Evolutionary conservation across 306 rosid genomes (phyloP).

Genomic region (Lathyrus aphaca): DNA sequence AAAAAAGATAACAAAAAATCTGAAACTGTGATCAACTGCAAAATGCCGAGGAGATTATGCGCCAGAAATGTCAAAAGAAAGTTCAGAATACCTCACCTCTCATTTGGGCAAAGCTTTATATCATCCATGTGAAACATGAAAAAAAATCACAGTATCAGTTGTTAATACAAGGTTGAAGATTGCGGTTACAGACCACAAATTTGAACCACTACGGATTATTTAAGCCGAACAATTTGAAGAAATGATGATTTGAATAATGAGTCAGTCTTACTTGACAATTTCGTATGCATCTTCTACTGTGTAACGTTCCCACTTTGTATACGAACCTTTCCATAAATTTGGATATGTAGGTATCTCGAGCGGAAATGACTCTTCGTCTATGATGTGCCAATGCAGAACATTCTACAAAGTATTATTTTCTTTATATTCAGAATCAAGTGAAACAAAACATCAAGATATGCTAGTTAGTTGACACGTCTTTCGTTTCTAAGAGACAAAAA

Average conservation of each 20-base stretch:
- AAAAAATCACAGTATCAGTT: constrained; percentile 46
- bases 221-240: constrained; percentile 8
- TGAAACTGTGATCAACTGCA: constrained; percentile 23
- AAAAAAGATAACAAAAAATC: constrained; percentile 24
- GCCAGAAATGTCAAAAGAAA: constrained; percentile 41
- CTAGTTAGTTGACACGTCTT: constrained; percentile 20
- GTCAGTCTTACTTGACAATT: constrained; percentile 78
- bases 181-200: neutral
- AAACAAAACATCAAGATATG: constrained; percentile 25
- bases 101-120: constrained; percentile 79
- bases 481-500: constrained; percentile 26
- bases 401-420: constrained; percentile 62
- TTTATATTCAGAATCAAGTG: constrained; percentile 51
- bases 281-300: constrained; percentile 90
- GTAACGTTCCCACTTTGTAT: constrained; percentile 90
- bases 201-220: neutral
- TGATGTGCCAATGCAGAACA: constrained; percentile 97
- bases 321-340: constrained; percentile 92
- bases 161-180: constrained; percentile 16
- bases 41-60: constrained; percentile 27
- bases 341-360: constrained; percentile 89
- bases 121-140: constrained; percentile 42
- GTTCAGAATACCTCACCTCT: constrained; percentile 71
- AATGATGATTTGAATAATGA: constrained; percentile 31
- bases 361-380: constrained; percentile 90